A percentile compares a stretch with the other conserved stretches of the same genome.
phyloP scores from a whole-genome alignment of 129 eudicot genomes.

The Kitagawia praeruptora region DNA sequence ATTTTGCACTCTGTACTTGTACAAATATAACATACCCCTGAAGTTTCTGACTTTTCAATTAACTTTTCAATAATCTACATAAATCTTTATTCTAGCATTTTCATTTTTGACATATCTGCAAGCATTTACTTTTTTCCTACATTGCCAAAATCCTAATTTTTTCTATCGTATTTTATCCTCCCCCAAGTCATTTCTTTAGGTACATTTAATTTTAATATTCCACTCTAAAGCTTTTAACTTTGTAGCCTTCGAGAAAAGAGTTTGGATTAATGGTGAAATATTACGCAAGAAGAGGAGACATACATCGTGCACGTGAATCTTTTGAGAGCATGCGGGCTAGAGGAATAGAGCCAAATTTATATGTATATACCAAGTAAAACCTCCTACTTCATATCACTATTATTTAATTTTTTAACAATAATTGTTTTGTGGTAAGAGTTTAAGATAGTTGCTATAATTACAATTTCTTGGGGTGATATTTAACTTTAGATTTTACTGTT shows the following conservation, averaged over 20 bases:
- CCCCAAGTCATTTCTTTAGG: background rate
- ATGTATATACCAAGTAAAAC: slow-evolving; percentile 72
- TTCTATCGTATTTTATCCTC: background rate
- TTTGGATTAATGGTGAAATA: slow-evolving; percentile 81
- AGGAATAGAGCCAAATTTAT: slow-evolving; percentile 83
- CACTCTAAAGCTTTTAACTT: slow-evolving; percentile 21
- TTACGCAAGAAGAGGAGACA: slow-evolving; percentile 91
- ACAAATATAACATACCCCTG: background rate
- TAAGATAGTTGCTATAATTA: background rate
- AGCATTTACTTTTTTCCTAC: background rate
- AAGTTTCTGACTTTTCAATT: background rate
- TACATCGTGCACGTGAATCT: slow-evolving; percentile 93
- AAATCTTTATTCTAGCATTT: background rate
- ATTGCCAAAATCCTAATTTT: background rate
- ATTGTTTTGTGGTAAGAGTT: background rate
- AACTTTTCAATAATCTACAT: background rate
- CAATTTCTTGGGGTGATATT: background rate
- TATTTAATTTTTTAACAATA: background rate
- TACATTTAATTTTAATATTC: background rate
- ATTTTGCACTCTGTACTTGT: background rate
- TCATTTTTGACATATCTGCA: background rate
- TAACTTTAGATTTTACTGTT: background rate
- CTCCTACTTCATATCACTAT: slow-evolving; percentile 4
- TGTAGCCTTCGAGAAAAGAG: slow-evolving; percentile 97
- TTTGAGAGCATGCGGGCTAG: slow-evolving; percentile 98